Conservation (phyloP, 2,329 filamentous ascomycete species). For the Apiospora saccharicola region DNA sequence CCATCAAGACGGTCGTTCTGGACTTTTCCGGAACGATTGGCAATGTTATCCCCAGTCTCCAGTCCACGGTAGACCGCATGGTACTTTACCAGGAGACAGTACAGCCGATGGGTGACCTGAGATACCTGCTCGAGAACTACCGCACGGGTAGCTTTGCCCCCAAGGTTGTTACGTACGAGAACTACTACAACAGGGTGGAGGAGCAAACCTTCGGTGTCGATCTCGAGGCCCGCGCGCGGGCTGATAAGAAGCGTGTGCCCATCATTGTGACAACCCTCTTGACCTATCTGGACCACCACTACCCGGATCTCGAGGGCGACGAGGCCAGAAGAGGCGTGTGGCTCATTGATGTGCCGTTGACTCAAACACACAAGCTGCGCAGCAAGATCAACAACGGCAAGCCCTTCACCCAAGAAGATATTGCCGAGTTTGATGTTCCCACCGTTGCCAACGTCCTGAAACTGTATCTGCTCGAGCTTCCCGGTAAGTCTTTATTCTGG, state of each 20-base stretch:
- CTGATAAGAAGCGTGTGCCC: slow-evolving; percentile 94
- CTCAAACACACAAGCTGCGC: slow-evolving; percentile 84
- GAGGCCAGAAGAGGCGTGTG: slow-evolving; percentile 92
- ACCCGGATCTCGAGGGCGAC: slow-evolving; percentile 96
- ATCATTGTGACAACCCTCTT: slow-evolving; percentile 90
- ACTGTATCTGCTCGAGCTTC: slow-evolving; percentile 92
- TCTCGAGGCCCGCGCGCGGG: slow-evolving; percentile 90
- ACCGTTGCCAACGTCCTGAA: slow-evolving; percentile 93
- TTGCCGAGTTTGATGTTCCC: slow-evolving; percentile 91
- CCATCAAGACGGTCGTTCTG: slow-evolving; percentile 96
- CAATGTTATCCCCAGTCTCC: slow-evolving; percentile 95
- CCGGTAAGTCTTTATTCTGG: slow-evolving; percentile 65
- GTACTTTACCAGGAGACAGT: slow-evolving; percentile 99
- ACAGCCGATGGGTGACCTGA: slow-evolving; percentile 87
- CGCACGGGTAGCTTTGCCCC: slow-evolving; percentile 92
- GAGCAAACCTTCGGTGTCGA: slow-evolving; percentile 98
- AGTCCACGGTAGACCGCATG: slow-evolving; percentile 97
- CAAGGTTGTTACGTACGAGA: slow-evolving; percentile 92
- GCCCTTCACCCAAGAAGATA: slow-evolving; percentile 74
- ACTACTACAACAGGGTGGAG: slow-evolving; percentile 98
- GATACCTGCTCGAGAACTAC: slow-evolving; percentile 96
- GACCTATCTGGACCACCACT: slow-evolving; percentile 95
- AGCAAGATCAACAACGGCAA: slow-evolving; percentile 88
- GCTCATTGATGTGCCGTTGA: slow-evolving; percentile 89
- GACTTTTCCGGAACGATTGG: slow-evolving; percentile 98